Evolutionary conservation across 1,284 basidiomycete genomes (phyloP).

Genomic region (Pseudozyma sp.): DNA sequence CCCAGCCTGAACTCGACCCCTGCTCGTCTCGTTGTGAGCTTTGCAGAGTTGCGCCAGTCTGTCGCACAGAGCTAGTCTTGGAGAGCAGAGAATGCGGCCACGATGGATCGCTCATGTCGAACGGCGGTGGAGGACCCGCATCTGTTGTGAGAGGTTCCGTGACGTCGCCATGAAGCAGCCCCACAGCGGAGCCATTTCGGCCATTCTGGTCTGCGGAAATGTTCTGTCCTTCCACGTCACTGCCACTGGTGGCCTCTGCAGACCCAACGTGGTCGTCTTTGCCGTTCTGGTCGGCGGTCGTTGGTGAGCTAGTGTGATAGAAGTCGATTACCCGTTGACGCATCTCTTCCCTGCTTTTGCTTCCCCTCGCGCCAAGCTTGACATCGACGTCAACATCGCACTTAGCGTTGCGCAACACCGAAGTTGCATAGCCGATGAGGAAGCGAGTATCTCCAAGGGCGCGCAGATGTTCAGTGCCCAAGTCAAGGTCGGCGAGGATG

Average conservation of each 20-base stretch:
- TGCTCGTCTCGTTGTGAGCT: neutral
- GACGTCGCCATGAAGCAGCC: constrained; percentile 48
- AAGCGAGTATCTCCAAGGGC: constrained; percentile 96
- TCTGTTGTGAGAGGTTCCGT: constrained; percentile 43
- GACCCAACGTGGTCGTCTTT: no score
- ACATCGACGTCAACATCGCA: constrained; percentile 62
- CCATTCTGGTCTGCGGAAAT: neutral
- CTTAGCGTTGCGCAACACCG: constrained; percentile 54
- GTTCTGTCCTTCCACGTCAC: neutral
- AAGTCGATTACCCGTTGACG: constrained; percentile 45
- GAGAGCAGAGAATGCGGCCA: constrained; percentile 37
- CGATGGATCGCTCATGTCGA: constrained; percentile 52
- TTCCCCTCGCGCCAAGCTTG: constrained; percentile 55
- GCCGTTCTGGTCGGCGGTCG: neutral
- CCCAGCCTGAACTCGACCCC: constrained; percentile 34
- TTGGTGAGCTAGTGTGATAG: constrained; percentile 2
- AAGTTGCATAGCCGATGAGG: constrained; percentile 80
- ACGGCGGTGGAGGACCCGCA: constrained; percentile 13
- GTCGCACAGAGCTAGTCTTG: constrained; percentile 1
- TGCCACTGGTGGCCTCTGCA: neutral
- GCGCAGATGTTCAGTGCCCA: constrained; percentile 83
- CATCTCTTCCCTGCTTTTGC: constrained; percentile 56
- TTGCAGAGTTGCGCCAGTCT: constrained; percentile 7
- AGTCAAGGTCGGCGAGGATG: constrained; percentile 84
- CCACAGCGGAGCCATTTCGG: neutral